Conservation (phyloP, 352 stramenopile species). For the Globisporangium orthogonon region DNA sequence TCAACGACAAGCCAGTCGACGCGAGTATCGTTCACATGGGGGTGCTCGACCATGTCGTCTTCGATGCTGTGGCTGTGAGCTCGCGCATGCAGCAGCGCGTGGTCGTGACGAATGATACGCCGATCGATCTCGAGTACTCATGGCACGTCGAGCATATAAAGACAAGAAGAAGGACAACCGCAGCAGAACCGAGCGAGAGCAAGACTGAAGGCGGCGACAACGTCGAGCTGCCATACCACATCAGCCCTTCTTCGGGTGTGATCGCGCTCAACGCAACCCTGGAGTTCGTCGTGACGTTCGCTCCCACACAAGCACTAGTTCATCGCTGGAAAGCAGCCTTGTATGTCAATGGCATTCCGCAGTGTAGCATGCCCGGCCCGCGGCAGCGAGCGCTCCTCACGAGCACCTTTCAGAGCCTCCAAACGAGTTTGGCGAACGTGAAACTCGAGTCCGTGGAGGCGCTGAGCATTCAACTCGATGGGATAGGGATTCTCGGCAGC, state of each 20-base stretch:
- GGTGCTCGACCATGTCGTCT: conserved; percentile 37
- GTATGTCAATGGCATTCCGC: conserved; percentile 34
- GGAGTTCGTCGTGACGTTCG: conserved; percentile 45
- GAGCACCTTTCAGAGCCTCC: conserved; percentile 21
- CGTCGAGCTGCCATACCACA: conserved; percentile 22
- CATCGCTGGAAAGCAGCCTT: conserved; percentile 33
- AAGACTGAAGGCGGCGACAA: not conserved
- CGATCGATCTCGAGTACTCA: conserved; percentile 45
- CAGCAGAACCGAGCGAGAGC: not conserved
- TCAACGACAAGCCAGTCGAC: conserved; percentile 49
- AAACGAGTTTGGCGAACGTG: conserved; percentile 3
- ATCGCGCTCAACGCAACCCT: conserved; percentile 28
- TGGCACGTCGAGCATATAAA: conserved; percentile 32
- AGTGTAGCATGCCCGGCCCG: conserved; percentile 44
- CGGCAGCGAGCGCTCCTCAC: conserved; percentile 31
- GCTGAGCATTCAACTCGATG: conserved; percentile 8
- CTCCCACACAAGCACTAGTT: conserved; percentile 16
- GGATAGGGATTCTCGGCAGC: conserved; percentile 5
- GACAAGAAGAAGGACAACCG: not conserved
- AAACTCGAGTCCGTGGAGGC: conserved; percentile 3
- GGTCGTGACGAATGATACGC: conserved; percentile 56
- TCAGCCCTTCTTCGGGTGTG: conserved; percentile 33
- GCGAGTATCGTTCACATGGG: conserved; percentile 36
- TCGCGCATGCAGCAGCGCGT: conserved; percentile 28
- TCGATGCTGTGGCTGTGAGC: conserved; percentile 35